Evolutionary conservation across 2,329 filamentous ascomycete genomes (phyloP), one percentile per base, ranked within the genome.

Genomic region (Neonectria punicea): DNA sequence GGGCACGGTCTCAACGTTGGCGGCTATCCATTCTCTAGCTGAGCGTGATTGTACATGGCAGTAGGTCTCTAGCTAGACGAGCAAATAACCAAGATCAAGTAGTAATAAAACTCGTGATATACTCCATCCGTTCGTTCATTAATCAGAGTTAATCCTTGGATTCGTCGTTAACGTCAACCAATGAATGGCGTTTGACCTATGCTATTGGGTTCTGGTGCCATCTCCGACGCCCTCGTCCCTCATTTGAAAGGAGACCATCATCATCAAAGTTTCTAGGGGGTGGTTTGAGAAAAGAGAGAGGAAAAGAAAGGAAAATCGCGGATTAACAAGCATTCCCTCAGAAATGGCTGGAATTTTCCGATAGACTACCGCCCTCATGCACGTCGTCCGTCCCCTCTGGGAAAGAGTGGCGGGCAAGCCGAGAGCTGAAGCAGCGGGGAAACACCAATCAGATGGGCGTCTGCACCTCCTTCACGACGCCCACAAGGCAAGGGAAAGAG

Each of bases 351-450:
- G 64, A 71, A 67, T 70, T 67, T 63, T 64, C 70, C 69, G 62
- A 67, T 65, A 71, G 61, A 68, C 63, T 58, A 65, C 63, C 54
- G 60, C 56, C 53, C 54, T 59, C 41, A 34, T 65, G 66, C 71
- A 71, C 50, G 58, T 60, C 56, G 67, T 65, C 63, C 69, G 22
- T 71, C 72, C 67, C 60, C 53, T 62, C 41, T 61, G 36, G 72
- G 73, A 56, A 75, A 74, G 61, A 54, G 55, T 62, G 66, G 66
- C 73, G 73, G 73, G 51, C 68, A 69, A 47, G 63, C 73, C 73
- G 73, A 75, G 51, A 75, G 73, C 73, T 75, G 73, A 75, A 66
- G 57, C 13, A 56, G 20, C 47, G 58, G 41, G 34, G 22, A 30
- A 22, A 16, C 11, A 4, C 71, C 71, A 73, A 73, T 72, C 44